Conservation (phyloP, 352 stramenopile species). For the Globisporangium rhizosaccharum region DNA sequence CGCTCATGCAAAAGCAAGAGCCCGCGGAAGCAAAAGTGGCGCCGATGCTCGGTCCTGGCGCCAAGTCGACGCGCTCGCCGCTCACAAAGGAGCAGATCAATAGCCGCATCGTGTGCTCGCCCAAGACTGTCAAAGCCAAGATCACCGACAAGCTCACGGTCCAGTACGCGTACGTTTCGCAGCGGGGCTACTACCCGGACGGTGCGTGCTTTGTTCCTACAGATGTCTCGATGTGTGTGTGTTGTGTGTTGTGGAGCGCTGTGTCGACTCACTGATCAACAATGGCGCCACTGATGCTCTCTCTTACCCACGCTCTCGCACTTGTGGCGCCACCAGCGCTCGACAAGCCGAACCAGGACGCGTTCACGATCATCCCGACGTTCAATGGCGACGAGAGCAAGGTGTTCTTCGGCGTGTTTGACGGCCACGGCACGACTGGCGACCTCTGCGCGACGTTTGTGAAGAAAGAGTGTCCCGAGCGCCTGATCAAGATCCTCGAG, state of each 20-base stretch:
- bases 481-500: constrained; percentile 70
- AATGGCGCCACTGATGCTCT: neutral
- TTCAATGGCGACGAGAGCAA: constrained; percentile 74
- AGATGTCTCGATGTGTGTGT: neutral
- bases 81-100: constrained; percentile 84
- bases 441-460: constrained; percentile 83
- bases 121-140: constrained; percentile 54
- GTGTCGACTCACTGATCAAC: neutral
- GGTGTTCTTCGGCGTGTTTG: constrained; percentile 87
- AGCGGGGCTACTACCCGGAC: constrained; percentile 93
- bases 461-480: constrained; percentile 77
- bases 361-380: constrained; percentile 80
- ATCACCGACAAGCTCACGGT: constrained; percentile 62
- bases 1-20: constrained; percentile 45
- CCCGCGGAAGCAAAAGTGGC: constrained; percentile 37
- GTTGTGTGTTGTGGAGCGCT: neutral
- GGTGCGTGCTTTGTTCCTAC: constrained; percentile 20
- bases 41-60: constrained; percentile 16
- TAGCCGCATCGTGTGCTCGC: constrained; percentile 76
- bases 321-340: constrained; percentile 32
- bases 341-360: constrained; percentile 97
- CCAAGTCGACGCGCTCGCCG: constrained; percentile 50
- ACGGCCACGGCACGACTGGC: constrained; percentile 81
- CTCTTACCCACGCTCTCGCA: neutral
- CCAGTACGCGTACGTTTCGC: constrained; percentile 91